Percentiles rank a stretch among this genome's conserved stretches.
These are phyloP conservation scores for Talaromyces stipitatus DNA, from an alignment of 495 filamentous ascomycete species.

Conservation along the genomic window DNA sequence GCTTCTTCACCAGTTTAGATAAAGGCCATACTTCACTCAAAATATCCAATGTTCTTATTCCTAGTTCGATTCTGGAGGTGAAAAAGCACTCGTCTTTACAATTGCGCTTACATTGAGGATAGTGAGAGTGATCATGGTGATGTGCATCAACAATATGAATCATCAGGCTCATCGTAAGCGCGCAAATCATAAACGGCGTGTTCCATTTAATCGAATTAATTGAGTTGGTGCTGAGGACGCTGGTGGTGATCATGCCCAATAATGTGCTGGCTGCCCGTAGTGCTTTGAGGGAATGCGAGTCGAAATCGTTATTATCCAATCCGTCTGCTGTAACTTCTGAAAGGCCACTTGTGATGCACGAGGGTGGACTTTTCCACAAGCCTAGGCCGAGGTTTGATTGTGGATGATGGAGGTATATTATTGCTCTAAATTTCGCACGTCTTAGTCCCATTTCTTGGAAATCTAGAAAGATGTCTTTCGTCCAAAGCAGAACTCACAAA, in stretches of 20 bases:
- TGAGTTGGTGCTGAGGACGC: slow-evolving; percentile 49
- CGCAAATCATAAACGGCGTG: slow-evolving; percentile 65
- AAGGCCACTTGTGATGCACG: background rate
- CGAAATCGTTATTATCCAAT: background rate
- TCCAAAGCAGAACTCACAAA: background rate
- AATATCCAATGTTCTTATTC: slow-evolving; percentile 62
- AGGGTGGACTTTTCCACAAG: background rate
- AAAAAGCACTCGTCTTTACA: slow-evolving; percentile 51
- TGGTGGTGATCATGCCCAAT: slow-evolving; percentile 62
- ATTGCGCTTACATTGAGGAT: slow-evolving; percentile 49
- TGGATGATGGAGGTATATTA: background rate
- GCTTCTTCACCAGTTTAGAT: slow-evolving; percentile 50
- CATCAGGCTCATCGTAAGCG: slow-evolving; percentile 43
- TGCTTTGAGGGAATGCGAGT: slow-evolving; percentile 60
- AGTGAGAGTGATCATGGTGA: slow-evolving; percentile 16
- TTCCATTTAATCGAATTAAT: background rate
- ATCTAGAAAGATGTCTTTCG: no score
- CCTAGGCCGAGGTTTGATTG: background rate
- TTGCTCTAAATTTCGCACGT: background rate
- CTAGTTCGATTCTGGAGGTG: slow-evolving; percentile 63
- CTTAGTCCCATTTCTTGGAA: background rate
- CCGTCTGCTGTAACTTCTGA: background rate
- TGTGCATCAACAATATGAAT: slow-evolving; percentile 40
- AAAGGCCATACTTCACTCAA: slow-evolving; percentile 62
- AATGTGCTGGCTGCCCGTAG: slow-evolving; percentile 62